phyloP scores from a whole-genome alignment of 331 rosid species.

The Ulmus americana region DNA sequence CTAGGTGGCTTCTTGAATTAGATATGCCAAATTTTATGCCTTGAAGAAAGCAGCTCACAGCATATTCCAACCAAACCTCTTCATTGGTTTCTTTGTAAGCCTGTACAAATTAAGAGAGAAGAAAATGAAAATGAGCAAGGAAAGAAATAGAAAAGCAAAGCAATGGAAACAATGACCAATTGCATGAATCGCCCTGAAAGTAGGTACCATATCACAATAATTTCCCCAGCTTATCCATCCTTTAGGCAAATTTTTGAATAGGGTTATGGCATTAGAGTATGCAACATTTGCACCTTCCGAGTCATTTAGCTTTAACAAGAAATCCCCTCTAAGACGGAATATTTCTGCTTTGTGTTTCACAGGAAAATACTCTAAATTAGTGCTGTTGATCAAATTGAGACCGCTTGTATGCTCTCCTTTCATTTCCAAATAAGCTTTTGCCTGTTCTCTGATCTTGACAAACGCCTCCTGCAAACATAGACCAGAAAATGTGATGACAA shows the following conservation, averaged over 20 bases:
- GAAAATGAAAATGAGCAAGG: neutral
- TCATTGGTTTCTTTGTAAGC: conserved; percentile 82
- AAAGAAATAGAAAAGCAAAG: conserved; percentile 10
- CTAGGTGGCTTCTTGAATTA: conserved; percentile 94
- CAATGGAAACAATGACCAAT: conserved; percentile 20
- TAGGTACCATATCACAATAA: conserved; percentile 84
- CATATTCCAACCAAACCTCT: conserved; percentile 95
- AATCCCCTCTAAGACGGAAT: conserved; percentile 83
- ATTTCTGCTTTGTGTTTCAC: conserved; percentile 91
- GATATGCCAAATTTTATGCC: conserved; percentile 89
- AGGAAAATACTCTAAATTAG: conserved; percentile 92
- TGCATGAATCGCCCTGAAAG: conserved; percentile 19
- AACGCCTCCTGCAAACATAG: conserved; percentile 82
- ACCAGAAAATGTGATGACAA: conserved; percentile 28
- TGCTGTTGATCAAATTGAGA: conserved; percentile 76
- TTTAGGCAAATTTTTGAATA: conserved; percentile 72
- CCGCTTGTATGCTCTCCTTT: conserved; percentile 85
- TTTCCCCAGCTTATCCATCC: conserved; percentile 99
- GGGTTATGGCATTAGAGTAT: conserved; percentile 75
- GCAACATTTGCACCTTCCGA: conserved; percentile 68
- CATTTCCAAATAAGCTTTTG: conserved; percentile 81
- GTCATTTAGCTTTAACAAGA: conserved; percentile 70
- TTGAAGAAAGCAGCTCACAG: conserved; percentile 80
- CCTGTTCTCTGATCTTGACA: conserved; percentile 94
- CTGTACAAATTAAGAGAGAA: conserved; percentile 32